A percentile compares a stretch with the other conserved stretches of the same genome.
Evolutionary conservation across 805 yeast species (phyloP).

Genomic region (Wickerhamomyces alni): DNA sequence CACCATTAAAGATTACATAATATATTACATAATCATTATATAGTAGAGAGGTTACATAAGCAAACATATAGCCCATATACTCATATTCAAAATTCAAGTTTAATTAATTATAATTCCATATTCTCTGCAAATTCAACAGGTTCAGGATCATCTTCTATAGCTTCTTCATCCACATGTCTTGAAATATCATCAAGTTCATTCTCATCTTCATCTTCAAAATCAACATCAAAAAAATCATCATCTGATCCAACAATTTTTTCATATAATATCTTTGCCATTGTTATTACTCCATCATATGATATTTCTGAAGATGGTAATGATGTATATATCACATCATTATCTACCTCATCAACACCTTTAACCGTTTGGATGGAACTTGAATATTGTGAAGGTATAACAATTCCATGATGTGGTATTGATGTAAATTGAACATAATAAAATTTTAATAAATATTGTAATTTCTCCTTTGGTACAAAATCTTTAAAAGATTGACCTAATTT

Average conservation of each 20-base stretch:
- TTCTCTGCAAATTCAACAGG: constrained; percentile 35
- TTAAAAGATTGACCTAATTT: constrained; percentile 81
- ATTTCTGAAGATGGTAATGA: constrained; percentile 79
- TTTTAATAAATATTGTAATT: constrained; percentile 54
- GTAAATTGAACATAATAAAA: constrained; percentile 56
- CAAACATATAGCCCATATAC: too few relatives aligned
- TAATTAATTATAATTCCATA: constrained; percentile 24
- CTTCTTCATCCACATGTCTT: constrained; percentile 19
- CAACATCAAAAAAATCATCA: constrained; percentile 94
- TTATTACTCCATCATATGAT: constrained; percentile 85
- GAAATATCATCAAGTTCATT: constrained; percentile 23
- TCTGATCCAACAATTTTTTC: constrained; percentile 82
- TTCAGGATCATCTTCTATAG: constrained; percentile 23
- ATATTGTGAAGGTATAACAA: constrained; percentile 37
- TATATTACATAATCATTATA: too few relatives aligned
- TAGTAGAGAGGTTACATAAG: too few relatives aligned
- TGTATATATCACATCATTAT: constrained; percentile 42
- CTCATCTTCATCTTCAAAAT: constrained; percentile 84
- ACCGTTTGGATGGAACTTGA: constrained; percentile 26
- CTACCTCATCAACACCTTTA: constrained; percentile 27
- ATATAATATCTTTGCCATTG: constrained; percentile 73
- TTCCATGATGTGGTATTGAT: constrained; percentile 50
- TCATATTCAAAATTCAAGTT: too few relatives aligned
- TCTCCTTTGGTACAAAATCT: constrained; percentile 78
- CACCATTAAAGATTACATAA: too few relatives aligned